phyloP scores from a whole-genome alignment of 805 yeast species.

The Starmerella cellae region DNA sequence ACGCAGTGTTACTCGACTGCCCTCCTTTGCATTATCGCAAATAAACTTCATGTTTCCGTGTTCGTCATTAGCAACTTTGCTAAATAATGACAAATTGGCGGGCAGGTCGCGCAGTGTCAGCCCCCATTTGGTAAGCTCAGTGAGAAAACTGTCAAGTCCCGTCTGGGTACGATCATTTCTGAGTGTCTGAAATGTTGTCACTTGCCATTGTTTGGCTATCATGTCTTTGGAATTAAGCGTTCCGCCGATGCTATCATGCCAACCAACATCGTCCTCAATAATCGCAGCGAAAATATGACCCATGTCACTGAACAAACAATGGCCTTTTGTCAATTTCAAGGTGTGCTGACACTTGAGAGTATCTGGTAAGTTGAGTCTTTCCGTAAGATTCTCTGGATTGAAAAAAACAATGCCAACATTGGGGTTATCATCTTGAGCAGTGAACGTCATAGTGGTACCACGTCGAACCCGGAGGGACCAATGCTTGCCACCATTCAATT shows the following conservation, averaged over 20 bases:
- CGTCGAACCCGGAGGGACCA: conserved; percentile 9
- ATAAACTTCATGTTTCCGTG: conserved; percentile 3
- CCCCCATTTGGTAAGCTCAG: conserved; percentile 9
- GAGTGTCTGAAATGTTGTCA: conserved; percentile 4
- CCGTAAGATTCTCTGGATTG: conserved; percentile 8
- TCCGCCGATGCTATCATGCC: conserved; percentile 13
- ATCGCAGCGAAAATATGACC: conserved; percentile 10
- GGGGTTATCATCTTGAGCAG: conserved; percentile 5
- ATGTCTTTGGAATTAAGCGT: conserved; percentile 3
- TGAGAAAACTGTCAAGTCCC: conserved; percentile 7
- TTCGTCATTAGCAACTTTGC: conserved; percentile 1
- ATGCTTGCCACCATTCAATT: conserved; percentile 8
- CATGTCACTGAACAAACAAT: conserved; percentile 10
- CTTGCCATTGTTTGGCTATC: conserved; percentile 9
- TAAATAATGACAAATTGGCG: conserved; percentile 6
- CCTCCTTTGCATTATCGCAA: neutral
- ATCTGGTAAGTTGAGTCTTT: conserved; percentile 11
- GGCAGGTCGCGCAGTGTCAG: conserved; percentile 9
- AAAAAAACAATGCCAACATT: conserved; percentile 11
- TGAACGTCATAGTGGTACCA: conserved; percentile 9
- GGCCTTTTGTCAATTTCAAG: conserved; percentile 7
- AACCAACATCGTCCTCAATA: conserved; percentile 7
- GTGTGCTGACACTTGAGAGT: conserved; percentile 11
- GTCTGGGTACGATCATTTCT: conserved; percentile 9
- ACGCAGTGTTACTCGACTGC: conserved; percentile 4